phyloP scores from a whole-genome alignment of 257 asterid genomes.

The Solanum piurae region DNA sequence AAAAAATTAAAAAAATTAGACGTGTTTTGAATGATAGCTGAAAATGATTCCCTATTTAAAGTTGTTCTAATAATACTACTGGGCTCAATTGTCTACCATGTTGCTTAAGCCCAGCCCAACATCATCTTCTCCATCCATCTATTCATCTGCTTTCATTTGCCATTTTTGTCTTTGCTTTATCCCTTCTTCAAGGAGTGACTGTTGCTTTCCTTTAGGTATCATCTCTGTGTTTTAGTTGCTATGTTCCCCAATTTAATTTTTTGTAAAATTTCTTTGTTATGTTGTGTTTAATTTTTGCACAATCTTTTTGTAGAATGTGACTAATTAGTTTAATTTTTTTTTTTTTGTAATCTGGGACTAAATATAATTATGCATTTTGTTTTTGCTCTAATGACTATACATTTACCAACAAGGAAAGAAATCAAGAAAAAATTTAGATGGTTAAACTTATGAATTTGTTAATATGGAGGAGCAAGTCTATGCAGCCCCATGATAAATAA shows the following conservation, averaged over 20 bases:
- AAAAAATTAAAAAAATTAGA: too few species aligned
- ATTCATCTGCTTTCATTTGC: background rate
- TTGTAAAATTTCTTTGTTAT: background rate
- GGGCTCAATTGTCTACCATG: background rate
- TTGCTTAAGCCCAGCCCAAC: background rate
- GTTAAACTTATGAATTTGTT: background rate
- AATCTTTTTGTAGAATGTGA: background rate
- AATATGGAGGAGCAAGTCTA: background rate
- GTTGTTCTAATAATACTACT: background rate
- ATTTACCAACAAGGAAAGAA: too few species aligned
- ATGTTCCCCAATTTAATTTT: background rate
- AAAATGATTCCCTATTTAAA: background rate
- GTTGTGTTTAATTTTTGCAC: background rate
- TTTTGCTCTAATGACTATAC: too few species aligned
- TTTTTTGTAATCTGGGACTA: too few species aligned
- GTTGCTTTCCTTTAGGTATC: background rate
- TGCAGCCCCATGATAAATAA: background rate
- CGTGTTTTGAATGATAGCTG: too few species aligned
- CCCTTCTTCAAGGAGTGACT: background rate
- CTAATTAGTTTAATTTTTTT: background rate
- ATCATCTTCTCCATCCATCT: background rate
- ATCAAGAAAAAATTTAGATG: too few species aligned
- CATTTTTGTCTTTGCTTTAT: background rate
- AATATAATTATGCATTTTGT: too few species aligned
- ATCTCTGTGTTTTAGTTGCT: background rate